A percentile compares a stretch with the other conserved stretches of the same genome.
These are phyloP conservation scores for Rhodotorula sp. DNA, from an alignment of 1,284 basidiomycete genomes.

Conservation along the genomic window DNA sequence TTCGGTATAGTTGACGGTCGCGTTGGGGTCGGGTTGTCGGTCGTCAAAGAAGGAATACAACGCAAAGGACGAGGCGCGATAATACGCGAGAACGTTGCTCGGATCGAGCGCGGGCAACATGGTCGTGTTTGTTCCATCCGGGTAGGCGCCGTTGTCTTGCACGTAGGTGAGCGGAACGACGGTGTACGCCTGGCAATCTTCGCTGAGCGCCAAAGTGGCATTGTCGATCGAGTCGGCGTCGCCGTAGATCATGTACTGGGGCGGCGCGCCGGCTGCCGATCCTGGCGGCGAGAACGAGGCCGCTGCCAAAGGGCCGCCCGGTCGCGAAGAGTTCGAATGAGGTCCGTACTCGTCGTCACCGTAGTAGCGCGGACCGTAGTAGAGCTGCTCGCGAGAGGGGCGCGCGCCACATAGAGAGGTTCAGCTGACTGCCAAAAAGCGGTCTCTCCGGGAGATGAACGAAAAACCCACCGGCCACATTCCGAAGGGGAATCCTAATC, in stretches of 20 bases:
- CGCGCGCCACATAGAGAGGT: not conserved
- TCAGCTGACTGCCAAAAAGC: not conserved
- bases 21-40: not conserved
- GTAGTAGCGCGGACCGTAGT: constrained; percentile 20
- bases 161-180: constrained; percentile 10
- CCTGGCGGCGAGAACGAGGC: constrained; percentile 12
- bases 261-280: constrained; percentile 1
- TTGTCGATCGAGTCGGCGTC: constrained; percentile 16
- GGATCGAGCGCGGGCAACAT: constrained; percentile 20
- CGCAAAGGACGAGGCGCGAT: constrained; percentile 26
- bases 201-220: not conserved
- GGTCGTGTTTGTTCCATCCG: constrained; percentile 1
- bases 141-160: constrained; percentile 3
- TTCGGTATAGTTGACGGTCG: constrained; percentile 23
- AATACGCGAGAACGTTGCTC: constrained; percentile 7
- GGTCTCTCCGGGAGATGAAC: not conserved
- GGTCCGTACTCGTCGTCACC: constrained; percentile 29
- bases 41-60: constrained; percentile 22
- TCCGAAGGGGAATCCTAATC: constrained; percentile 21
- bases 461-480: not conserved
- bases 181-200: constrained; percentile 6
- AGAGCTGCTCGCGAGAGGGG: constrained; percentile 3
- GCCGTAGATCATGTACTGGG: constrained; percentile 28
- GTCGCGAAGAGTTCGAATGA: constrained; percentile 12
- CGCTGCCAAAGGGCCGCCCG: constrained; percentile 5